Percentiles rank a stretch among this genome's conserved stretches.
These are phyloP conservation scores for Ascochyta clinopodiicola DNA, from an alignment of 2,329 filamentous ascomycete species.

Conservation along the genomic window DNA sequence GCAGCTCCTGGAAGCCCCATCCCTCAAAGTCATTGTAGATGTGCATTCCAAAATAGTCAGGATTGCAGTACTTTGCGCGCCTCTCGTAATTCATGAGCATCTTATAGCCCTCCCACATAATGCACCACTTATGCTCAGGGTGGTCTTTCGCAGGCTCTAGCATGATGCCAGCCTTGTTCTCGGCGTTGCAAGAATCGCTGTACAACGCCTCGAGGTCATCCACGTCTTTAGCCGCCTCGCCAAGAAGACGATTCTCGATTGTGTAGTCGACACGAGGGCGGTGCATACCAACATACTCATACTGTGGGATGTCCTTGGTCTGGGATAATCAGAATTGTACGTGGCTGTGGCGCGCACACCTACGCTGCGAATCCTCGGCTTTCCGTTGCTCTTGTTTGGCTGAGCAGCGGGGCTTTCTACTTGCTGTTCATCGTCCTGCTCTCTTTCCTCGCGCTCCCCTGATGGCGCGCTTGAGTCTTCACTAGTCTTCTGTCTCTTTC, in stretches of 20 bases:
- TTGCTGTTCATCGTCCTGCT: not conserved
- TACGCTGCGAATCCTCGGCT: constrained; percentile 4
- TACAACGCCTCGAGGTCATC: constrained; percentile 13
- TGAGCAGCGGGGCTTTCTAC: not conserved
- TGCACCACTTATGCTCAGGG: constrained; percentile 20
- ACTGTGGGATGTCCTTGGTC: not conserved
- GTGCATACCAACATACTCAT: constrained; percentile 15
- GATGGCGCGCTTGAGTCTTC: constrained; percentile 1
- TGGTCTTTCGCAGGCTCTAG: constrained; percentile 13
- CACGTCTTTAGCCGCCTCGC: constrained; percentile 1
- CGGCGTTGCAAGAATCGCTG: constrained; percentile 4
- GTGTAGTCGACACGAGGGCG: constrained; percentile 11
- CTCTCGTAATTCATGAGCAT: constrained; percentile 8
- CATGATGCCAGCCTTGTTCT: constrained; percentile 6
- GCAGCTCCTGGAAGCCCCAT: constrained; percentile 23
- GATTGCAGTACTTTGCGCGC: constrained; percentile 18
- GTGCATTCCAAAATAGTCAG: constrained; percentile 26
- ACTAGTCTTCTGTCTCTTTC: constrained; percentile 2
- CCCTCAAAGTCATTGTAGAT: constrained; percentile 25
- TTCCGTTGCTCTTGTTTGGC: not conserved
- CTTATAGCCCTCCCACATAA: constrained; percentile 20
- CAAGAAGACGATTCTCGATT: constrained; percentile 1
- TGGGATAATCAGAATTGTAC: not conserved
- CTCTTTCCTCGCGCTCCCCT: not conserved
- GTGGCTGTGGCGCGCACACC: not conserved